Conservation (phyloP, 2,329 filamentous ascomycete genomes). For the Scytalidium lignicola region DNA sequence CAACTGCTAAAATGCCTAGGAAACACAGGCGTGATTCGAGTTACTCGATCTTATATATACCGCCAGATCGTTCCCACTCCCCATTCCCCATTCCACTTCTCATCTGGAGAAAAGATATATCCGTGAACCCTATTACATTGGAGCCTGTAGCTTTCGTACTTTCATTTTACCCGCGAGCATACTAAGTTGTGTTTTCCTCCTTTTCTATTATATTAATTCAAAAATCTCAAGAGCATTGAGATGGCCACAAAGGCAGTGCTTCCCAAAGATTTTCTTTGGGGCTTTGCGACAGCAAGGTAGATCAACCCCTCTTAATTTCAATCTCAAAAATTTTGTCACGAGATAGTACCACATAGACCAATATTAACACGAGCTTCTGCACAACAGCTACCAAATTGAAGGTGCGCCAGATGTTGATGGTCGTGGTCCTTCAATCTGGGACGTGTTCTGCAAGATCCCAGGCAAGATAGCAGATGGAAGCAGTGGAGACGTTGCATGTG, state of each 20-base stretch:
- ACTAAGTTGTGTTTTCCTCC: too few relatives aligned
- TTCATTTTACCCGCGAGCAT: too few relatives aligned
- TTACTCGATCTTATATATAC: neutral
- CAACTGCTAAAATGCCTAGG: neutral
- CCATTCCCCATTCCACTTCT: neutral
- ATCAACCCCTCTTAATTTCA: conserved; percentile 22
- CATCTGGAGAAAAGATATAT: neutral
- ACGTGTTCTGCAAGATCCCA: conserved; percentile 75
- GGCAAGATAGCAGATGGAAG: conserved; percentile 78
- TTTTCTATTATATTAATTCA: neutral
- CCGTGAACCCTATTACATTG: too few relatives aligned
- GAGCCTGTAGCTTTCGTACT: too few relatives aligned
- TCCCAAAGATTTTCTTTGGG: conserved; percentile 69
- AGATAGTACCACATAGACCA: neutral
- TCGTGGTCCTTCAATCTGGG: conserved; percentile 81
- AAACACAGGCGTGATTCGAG: neutral
- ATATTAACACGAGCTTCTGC: neutral
- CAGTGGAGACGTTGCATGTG: conserved; percentile 73
- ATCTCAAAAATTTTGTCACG: neutral
- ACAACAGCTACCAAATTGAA: conserved; percentile 77
- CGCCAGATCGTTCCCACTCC: neutral
- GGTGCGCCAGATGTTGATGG: conserved; percentile 70
- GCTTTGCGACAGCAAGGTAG: conserved; percentile 73
- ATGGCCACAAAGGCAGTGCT: conserved; percentile 37
- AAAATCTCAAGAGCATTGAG: neutral